Base-by-base conservation (phyloP, 108 stramenopile species). In the Chaetoceros tenuissimus region DNA sequence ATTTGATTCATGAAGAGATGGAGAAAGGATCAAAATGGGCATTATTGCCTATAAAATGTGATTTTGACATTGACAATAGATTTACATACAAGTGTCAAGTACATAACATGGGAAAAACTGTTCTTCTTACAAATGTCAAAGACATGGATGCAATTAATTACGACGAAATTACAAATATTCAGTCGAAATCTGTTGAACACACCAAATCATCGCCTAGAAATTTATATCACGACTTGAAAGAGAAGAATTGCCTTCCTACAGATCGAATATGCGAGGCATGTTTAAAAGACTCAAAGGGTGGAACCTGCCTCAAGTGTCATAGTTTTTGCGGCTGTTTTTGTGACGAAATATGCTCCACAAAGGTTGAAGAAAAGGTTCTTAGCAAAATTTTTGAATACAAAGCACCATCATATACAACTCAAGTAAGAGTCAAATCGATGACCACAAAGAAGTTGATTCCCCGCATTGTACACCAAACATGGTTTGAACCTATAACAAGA, bases 391-490 rank as follows among this genome's bases (percentile, higher is more conserved):
- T 85, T 24, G 67, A 51, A 7, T 71, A 86, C 1, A 62, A 28
- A 23, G 75, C 75, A 18, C 89, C 89, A 0, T 46, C 58, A 28
- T 85, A 74, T 67, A 66, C 72, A 20, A 73, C 69, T 24, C 84
- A 87, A 46, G 77, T 79, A 1, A 71, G 63, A 19, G 34, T 10
- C 13, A 13, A 40, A 13, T 10, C 8, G 8, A 13, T 13, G 8
- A 5, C 5, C 13, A 40, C 34, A 40, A 13, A 13, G 13, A 75
- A 85, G 16, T 48, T 87, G 46, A 69, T 89, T 48, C 88, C 88
- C 18, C 71, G 78, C n/a, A 84, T 89, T 51, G 61, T 89, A 40
- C 82, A 85, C 57, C 88, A 89, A 73, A 83, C 82, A 8, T 80
- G 73, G 69, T 85, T 72, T 53, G 78, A 77, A 47, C 55, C 52